A percentile compares a stretch with the other conserved stretches of the same genome.
These are phyloP conservation scores for Mucor lusitanicus DNA, from an alignment of 371 early-diverging fungal species.

Conservation along the genomic window DNA sequence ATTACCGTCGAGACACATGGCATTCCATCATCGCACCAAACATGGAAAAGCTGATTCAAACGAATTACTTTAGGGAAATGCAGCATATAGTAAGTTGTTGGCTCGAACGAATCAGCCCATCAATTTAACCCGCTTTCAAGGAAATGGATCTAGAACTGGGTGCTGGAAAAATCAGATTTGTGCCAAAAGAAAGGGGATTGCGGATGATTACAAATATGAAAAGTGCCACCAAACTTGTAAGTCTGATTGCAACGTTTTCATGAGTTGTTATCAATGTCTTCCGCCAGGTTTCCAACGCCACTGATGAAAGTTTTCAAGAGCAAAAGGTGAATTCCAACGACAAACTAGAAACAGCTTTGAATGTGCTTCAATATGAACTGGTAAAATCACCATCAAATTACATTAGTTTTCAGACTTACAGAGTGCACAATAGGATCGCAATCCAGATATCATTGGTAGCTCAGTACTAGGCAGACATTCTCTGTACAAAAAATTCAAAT, in stretches of 20 bases:
- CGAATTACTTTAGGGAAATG: neutral
- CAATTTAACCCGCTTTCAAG: neutral
- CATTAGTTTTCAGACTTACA: neutral
- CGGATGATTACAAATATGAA: constrained; percentile 24
- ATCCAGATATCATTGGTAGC: constrained; percentile 40
- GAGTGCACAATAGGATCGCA: neutral
- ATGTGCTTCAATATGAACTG: constrained; percentile 41
- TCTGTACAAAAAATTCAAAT: constrained; percentile 52
- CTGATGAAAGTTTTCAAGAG: neutral
- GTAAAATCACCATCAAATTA: constrained; percentile 16
- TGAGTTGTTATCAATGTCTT: neutral
- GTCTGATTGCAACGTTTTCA: neutral
- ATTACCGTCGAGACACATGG: constrained; percentile 85
- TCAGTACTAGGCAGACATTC: constrained; percentile 59
- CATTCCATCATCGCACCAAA: constrained; percentile 36
- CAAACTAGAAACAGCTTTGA: constrained; percentile 21
- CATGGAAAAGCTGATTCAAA: neutral
- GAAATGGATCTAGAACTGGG: neutral
- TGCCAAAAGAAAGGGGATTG: constrained; percentile 18
- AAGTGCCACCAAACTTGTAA: constrained; percentile 23
- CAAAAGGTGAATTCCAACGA: neutral
- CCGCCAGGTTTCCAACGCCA: neutral
- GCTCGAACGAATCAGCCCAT: neutral
- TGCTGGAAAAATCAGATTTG: constrained; percentile 6
- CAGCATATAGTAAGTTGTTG: neutral